Evolutionary conservation across 108 stramenopile species (phyloP), one percentile per base, ranked within the genome.

Genomic region (Fistulifera pelliculosa): DNA sequence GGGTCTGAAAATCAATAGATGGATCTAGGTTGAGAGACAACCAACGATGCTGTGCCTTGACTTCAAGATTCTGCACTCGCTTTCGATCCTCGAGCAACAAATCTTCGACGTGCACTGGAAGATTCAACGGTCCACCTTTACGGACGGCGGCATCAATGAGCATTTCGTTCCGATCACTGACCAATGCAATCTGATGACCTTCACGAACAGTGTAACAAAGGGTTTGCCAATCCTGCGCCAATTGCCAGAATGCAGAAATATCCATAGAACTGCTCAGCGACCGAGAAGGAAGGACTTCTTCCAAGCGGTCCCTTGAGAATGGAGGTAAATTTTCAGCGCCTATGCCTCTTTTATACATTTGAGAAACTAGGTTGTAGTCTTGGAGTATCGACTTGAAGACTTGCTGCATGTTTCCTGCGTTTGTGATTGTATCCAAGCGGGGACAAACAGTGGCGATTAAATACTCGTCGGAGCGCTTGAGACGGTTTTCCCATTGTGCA

Each of bases 171-270:
- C 80, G 72, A 42, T 72, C 56, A 4, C 62, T 45, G 10, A 63
- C 45, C 16, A 87, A 47, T 26, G 54, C 51, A 10, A 54, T 43
- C 62, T 70, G 73, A 51, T 57, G 61, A 6, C 70, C 68, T 47
- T 73, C 66, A 14, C 70, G 51, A 14, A 81, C 59, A 0, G 86
- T 87, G 40, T 79, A 73, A 50, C 79, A 83, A 0, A 84, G 49
- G 24, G 66, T 75, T 62, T 87, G 86, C 82, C 86, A 87, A 12
- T 64, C 65, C 45, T 87, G 76, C 16, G 75, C 73, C 13, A 69
- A 11, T 14, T 60, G 44, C 85, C 85, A 87, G 49, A 83, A 68
- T 3, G 31, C 19, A 18, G 3, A 5, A 22, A 5, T 11, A 10
- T 47, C 17, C 17, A 47, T 21, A 7, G 19, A 3, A 22, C 40